Conservation (phyloP, 2,329 filamentous ascomycete species). For the Hypomyces rosellus region DNA sequence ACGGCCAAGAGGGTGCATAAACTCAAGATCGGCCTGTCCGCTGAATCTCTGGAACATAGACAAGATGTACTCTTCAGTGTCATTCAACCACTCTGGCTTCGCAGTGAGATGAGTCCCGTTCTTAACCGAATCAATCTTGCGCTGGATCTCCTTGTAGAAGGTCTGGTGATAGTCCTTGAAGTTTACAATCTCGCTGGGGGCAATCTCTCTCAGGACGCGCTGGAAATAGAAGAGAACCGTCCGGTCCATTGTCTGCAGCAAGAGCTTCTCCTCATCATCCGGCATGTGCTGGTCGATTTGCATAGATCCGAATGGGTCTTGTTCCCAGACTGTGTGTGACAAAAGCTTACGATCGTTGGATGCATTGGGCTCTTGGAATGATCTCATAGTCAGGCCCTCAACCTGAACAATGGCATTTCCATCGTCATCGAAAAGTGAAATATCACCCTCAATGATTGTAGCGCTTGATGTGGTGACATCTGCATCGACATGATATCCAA, state of each 20-base stretch:
- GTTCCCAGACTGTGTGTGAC: not conserved
- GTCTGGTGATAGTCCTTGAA: not conserved
- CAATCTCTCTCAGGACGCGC: not conserved
- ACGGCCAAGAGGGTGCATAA: constrained; percentile 13
- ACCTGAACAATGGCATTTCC: not conserved
- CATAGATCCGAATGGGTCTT: not conserved
- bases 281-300: not conserved
- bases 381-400: not conserved
- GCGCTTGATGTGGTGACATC: too few relatives aligned
- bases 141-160: constrained; percentile 6
- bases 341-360: not conserved
- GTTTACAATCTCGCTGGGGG: not conserved
- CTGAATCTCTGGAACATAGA: not conserved
- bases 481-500: too few relatives aligned
- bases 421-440: too few relatives aligned
- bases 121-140: constrained; percentile 1
- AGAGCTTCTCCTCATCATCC: not conserved
- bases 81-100: not conserved
- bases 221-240: not conserved
- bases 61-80: not conserved
- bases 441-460: too few relatives aligned
- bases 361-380: not conserved
- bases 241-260: not conserved
- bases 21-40: not conserved
- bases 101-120: not conserved